These are phyloP conservation scores for Fusarium sacchari DNA, from an alignment of 2,329 filamentous ascomycete species.

Conservation along the genomic window DNA sequence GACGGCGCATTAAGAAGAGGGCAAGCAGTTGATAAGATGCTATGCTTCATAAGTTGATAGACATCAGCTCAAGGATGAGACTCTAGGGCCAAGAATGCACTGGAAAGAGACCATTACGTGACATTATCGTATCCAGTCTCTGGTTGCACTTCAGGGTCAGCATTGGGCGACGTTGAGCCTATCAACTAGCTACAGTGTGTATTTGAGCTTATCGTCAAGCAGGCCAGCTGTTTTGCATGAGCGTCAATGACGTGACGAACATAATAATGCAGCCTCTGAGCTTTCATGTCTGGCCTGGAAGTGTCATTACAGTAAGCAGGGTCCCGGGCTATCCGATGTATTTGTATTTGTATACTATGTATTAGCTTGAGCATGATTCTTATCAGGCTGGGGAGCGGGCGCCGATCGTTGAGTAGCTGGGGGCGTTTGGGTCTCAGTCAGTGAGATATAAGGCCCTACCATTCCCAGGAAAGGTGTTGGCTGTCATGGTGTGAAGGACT, in stretches of 20 bases:
- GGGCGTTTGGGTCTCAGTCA: constrained; percentile 5
- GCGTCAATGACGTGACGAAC: constrained; percentile 18
- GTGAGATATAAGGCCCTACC: background rate
- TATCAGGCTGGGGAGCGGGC: background rate
- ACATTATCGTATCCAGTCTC: background rate
- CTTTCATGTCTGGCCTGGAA: background rate
- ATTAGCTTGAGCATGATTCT: constrained; percentile 6
- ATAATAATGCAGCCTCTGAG: background rate
- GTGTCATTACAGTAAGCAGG: constrained; percentile 24
- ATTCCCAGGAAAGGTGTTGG: background rate
- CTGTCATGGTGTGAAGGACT: background rate
- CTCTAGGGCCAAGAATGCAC: background rate
- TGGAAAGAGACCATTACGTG: background rate
- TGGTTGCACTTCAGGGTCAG: background rate
- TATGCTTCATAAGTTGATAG: background rate
- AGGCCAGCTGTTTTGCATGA: background rate
- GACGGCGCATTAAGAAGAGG: constrained; percentile 37
- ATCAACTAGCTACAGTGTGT: background rate
- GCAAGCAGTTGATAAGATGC: background rate
- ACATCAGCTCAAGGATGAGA: background rate
- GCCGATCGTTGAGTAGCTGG: constrained; percentile 8
- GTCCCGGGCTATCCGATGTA: constrained; percentile 33
- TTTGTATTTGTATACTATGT: background rate
- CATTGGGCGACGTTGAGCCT: background rate
- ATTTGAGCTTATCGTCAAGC: background rate